Base-by-base conservation (phyloP, 2,329 filamentous ascomycete species). In the Claviceps quebecensis region DNA sequence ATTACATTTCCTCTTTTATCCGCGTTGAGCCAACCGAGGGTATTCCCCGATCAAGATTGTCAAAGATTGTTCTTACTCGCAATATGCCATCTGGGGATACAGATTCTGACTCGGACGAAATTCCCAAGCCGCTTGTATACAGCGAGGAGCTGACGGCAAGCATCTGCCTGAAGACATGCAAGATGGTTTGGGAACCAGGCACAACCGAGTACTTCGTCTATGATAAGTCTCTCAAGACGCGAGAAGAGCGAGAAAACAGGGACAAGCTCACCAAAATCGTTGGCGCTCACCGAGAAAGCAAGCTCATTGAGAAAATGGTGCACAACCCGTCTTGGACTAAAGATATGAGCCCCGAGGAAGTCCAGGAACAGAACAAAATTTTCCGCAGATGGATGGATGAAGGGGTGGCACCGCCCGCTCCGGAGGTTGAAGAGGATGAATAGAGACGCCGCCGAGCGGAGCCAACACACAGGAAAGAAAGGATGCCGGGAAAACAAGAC, bases 1-100 rank as follows among this genome's bases (percentile, higher is more conserved):
- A 94, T 70, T 98, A 98, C 65, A 87, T 95, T 52, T 90, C 91
- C 17, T 89, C 90, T 0, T 97, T 86, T 67, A 86, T 88, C 58
- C 87, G 88, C 56, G 78, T 90, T 23, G 88, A 95, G 61, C 86
- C 87, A 2, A 98, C 93, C 0, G 87, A 93, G 67, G 86, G 86
- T 14, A 76, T 93, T 2, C 71, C 76, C 6, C 74, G 82, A 48
- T 75, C 76, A 5, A 78, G 77, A 47, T 74, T 88, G 60, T 79
- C 77, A 55, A 84, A 81, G 67, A 76, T 81, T 4, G 80, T 89
- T 53, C 73, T 91, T 16, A 77, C 80, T 48, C 83, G 86, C 53
- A 90, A 86, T 64, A 70, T 88, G 39, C 82, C 83, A 0, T 70
- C 72, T 56, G 63, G 75, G 53, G 78, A 86, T 53, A 73, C 76